These are phyloP conservation scores for Saccharum officinarum DNA, from an alignment of 176 grass and related monocot species.

Conservation along the genomic window DNA sequence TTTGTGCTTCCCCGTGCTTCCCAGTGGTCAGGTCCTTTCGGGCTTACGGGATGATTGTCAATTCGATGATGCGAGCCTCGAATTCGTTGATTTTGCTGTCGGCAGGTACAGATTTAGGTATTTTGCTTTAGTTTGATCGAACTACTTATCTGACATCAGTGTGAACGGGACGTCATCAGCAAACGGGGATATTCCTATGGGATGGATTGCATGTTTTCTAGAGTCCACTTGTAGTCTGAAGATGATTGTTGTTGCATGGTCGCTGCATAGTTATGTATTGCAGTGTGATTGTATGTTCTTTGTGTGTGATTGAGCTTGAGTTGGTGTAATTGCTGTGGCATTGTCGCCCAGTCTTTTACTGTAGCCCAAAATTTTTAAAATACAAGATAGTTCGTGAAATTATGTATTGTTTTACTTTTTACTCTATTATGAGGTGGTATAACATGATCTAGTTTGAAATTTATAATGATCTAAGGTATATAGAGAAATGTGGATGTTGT, in stretches of 20 bases:
- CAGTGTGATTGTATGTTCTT: background rate
- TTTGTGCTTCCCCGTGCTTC: conserved; percentile 1
- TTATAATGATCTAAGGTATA: background rate
- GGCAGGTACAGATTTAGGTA: background rate
- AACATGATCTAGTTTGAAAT: background rate
- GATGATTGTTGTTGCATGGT: background rate
- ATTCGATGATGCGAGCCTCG: background rate
- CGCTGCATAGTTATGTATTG: background rate
- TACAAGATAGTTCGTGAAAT: background rate
- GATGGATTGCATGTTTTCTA: background rate
- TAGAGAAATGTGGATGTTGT: conserved; percentile 4
- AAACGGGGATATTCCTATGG: background rate
- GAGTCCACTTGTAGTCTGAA: background rate
- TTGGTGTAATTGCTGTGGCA: background rate
- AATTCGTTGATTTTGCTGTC: background rate
- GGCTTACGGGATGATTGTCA: background rate
- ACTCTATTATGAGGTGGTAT: background rate
- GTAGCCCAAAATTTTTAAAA: background rate
- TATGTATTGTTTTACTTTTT: background rate
- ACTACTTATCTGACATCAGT: background rate
- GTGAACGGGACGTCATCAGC: background rate
- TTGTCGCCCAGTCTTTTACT: background rate
- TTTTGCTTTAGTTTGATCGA: background rate
- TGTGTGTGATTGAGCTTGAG: background rate
- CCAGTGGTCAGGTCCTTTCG: background rate